phyloP scores from a whole-genome alignment of 2,329 filamentous ascomycete species.

The Pseudogymnoascus destructans region DNA sequence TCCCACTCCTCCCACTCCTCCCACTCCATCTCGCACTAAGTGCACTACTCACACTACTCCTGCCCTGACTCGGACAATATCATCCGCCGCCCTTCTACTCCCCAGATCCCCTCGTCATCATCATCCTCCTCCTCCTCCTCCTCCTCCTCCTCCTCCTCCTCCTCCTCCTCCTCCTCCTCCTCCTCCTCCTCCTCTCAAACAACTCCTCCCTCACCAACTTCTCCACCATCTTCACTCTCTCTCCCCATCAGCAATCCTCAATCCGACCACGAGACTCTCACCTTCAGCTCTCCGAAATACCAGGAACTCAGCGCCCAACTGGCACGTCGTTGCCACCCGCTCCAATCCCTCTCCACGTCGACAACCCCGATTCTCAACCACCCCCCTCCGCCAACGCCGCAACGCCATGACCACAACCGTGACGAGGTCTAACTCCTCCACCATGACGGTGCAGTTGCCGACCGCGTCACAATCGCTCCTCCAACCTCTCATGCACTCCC shows the following conservation, averaged over 20 bases:
- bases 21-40: background rate
- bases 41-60: background rate
- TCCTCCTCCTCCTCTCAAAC: background rate
- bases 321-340: background rate
- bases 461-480: background rate
- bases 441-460: background rate
- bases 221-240: background rate
- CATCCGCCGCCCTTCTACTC: background rate
- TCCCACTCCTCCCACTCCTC: background rate
- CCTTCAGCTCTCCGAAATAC: background rate
- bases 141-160: background rate
- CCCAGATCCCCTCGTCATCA: background rate
- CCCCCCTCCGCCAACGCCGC: background rate
- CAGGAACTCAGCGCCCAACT: background rate
- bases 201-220: background rate
- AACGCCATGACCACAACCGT: background rate
- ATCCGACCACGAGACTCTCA: background rate
- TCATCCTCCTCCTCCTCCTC: background rate
- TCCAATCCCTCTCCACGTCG: background rate
- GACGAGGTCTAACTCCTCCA: conserved; percentile 1
- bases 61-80: background rate
- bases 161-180: background rate
- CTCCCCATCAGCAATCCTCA: background rate
- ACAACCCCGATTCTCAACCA: background rate
- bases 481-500: background rate